These are phyloP conservation scores for Papiliotrema flavescens DNA, from an alignment of 1,284 basidiomycete species.

Conservation along the genomic window DNA sequence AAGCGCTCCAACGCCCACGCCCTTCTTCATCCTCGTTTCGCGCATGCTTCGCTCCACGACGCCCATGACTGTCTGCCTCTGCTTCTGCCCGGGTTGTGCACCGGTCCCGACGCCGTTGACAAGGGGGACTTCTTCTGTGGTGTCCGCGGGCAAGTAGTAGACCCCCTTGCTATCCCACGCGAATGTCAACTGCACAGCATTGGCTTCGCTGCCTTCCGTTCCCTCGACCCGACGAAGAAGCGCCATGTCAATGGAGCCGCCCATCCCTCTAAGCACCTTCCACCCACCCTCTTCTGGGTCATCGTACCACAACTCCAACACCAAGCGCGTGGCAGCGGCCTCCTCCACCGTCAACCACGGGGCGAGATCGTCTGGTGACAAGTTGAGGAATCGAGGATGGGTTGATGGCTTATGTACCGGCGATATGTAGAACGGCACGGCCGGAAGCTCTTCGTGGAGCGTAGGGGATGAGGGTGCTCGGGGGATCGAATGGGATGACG, in stretches of 20 bases:
- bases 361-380: constrained; percentile 43
- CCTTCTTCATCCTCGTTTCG: constrained; percentile 48
- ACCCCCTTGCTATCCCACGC: constrained; percentile 16
- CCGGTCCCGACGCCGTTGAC: background rate
- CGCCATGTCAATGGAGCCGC: constrained; percentile 17
- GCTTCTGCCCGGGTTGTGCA: background rate
- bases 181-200: constrained; percentile 36
- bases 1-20: constrained; percentile 38
- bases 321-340: constrained; percentile 19
- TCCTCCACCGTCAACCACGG: constrained; percentile 36
- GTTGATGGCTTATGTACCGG: constrained; percentile 42
- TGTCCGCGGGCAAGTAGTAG: constrained; percentile 24
- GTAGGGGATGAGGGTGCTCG: background rate
- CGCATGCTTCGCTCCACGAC: constrained; percentile 41
- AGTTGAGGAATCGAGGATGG: constrained; percentile 37
- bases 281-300: constrained; percentile 8
- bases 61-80: constrained; percentile 1
- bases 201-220: constrained; percentile 11
- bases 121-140: background rate
- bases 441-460: background rate
- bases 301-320: constrained; percentile 44
- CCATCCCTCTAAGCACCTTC: constrained; percentile 9
- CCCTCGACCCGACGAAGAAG: constrained; percentile 13
- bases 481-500: background rate
- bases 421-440: constrained; percentile 48